phyloP scores from a whole-genome alignment of 768 basidiomycete genomes.

The Boletus tylopilopsis region DNA sequence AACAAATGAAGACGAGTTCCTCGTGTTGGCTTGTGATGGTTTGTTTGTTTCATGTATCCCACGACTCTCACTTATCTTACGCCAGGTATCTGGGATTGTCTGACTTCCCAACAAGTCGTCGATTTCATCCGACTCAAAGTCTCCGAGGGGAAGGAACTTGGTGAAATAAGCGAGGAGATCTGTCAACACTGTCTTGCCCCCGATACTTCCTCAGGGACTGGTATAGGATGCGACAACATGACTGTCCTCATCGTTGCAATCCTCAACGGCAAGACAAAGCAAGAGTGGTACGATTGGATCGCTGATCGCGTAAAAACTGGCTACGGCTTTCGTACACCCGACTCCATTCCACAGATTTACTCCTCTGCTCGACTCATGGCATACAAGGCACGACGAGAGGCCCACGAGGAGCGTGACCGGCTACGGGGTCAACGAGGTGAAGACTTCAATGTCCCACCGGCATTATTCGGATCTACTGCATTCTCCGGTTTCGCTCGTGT shows the following conservation, averaged over 20 bases:
- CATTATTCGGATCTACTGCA: constrained; percentile 35
- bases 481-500: constrained; percentile 52
- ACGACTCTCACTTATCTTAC: constrained; percentile 1
- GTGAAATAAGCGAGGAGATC: constrained; percentile 84
- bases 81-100: constrained; percentile 96
- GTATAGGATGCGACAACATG: constrained; percentile 99
- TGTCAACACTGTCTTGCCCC: constrained; percentile 94
- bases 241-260: constrained; percentile 89
- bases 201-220: constrained; percentile 83
- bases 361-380: constrained; percentile 57
- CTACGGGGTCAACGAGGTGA: constrained; percentile 35
- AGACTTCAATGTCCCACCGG: constrained; percentile 18
- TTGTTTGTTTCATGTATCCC: constrained; percentile 18
- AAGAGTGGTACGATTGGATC: constrained; percentile 92
- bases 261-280: constrained; percentile 80
- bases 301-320: constrained; percentile 72
- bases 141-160: constrained; percentile 70
- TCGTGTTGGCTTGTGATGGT: constrained; percentile 98
- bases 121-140: constrained; percentile 84
- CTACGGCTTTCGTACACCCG: constrained; percentile 78
- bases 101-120: constrained; percentile 88
- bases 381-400: constrained; percentile 60
- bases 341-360: constrained; percentile 72
- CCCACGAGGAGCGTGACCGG: constrained; percentile 47
- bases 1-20: constrained; percentile 89